Evolutionary conservation across 768 basidiomycete genomes (phyloP).

Genomic region (Boletus subcaerulescens): DNA sequence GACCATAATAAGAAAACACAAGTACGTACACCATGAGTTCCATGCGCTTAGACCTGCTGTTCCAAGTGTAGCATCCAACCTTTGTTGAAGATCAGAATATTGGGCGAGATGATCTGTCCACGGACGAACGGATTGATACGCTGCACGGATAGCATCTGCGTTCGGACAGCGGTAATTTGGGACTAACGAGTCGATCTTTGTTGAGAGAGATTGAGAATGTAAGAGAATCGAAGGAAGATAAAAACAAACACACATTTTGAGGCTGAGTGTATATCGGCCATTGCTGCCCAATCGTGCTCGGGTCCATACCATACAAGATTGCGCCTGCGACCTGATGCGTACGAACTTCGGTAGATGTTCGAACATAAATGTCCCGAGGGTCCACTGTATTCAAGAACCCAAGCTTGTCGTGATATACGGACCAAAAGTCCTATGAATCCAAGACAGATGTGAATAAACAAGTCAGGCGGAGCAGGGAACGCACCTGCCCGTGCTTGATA

Average conservation of each 20-base stretch:
- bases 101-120: constrained; percentile 45
- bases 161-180: constrained; percentile 44
- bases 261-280: constrained; percentile 45
- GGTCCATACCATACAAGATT: constrained; percentile 46
- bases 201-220: background rate
- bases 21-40: constrained; percentile 45
- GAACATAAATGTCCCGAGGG: constrained; percentile 38
- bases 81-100: constrained; percentile 36
- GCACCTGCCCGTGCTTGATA: constrained; percentile 38
- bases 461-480: background rate
- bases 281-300: constrained; percentile 22
- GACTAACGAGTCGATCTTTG: constrained; percentile 46
- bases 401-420: constrained; percentile 38
- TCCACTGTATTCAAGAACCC: constrained; percentile 37
- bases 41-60: constrained; percentile 40
- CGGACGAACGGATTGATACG: constrained; percentile 42
- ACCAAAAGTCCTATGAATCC: constrained; percentile 42
- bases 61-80: constrained; percentile 39
- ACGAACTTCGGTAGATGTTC: constrained; percentile 44
- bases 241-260: constrained; percentile 31
- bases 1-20: background rate
- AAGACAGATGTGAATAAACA: background rate
- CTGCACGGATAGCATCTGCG: constrained; percentile 38
- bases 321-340: constrained; percentile 48
- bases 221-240: background rate